Percentiles rank a stretch among this genome's conserved stretches.
Evolutionary conservation across 352 stramenopile genomes (phyloP).

Genomic region (Pythium aquatile): DNA sequence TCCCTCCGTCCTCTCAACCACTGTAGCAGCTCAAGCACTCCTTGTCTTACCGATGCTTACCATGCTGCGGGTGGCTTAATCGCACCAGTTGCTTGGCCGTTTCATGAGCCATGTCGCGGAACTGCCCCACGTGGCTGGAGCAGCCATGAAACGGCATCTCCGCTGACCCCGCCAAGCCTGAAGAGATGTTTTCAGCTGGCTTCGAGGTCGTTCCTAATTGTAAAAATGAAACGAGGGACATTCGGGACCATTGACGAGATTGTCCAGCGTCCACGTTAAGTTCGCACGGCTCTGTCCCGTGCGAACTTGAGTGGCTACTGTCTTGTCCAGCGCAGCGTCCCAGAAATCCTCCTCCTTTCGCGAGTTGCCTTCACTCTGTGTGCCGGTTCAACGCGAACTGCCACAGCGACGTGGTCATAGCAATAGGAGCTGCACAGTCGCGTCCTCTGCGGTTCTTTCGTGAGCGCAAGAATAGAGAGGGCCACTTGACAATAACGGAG

Average conservation of each 20-base stretch:
- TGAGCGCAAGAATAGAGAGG: not conserved
- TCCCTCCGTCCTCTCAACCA: too few relatives aligned
- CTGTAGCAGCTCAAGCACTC: too few relatives aligned
- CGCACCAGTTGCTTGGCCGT: not conserved
- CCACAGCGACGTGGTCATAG: not conserved
- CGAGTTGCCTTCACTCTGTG: not conserved
- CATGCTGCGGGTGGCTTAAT: not conserved
- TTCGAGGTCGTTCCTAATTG: not conserved
- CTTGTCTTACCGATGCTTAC: too few relatives aligned
- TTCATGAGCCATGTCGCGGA: not conserved
- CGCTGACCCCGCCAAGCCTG: not conserved
- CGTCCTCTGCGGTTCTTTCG: not conserved
- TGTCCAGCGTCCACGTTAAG: constrained; percentile 25
- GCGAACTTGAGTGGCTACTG: constrained; percentile 19
- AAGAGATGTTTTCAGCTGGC: not conserved
- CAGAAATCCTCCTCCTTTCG: not conserved
- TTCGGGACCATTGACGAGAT: constrained; percentile 20
- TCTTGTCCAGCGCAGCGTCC: not conserved
- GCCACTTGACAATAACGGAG: not conserved
- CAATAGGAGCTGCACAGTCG: not conserved
- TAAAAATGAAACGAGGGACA: not conserved
- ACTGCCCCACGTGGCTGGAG: not conserved
- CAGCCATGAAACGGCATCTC: not conserved
- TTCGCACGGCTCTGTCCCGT: constrained; percentile 23
- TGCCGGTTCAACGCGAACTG: not conserved